phyloP scores from a whole-genome alignment of 495 filamentous ascomycete genomes.

The Penicillium dipodomyicola region DNA sequence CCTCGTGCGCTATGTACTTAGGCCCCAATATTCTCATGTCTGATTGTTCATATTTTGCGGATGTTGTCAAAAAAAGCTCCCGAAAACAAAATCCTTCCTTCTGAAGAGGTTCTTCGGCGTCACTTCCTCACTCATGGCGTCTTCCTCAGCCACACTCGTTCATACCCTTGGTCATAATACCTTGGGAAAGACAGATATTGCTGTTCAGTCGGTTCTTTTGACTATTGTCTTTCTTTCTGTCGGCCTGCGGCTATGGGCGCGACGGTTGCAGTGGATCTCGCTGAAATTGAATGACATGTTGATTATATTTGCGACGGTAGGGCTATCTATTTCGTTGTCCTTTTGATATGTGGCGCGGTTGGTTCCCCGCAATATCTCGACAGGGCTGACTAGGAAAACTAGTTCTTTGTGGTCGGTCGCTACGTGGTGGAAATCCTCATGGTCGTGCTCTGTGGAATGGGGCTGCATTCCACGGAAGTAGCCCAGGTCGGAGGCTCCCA shows the following conservation, averaged over 20 bases:
- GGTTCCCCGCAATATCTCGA: not conserved
- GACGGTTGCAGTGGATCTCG: conserved; percentile 13
- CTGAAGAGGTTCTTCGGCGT: conserved; percentile 1
- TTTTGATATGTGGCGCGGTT: not conserved
- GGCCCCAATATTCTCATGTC: not conserved
- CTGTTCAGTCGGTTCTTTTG: conserved; percentile 24
- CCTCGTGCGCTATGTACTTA: not conserved
- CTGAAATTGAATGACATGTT: conserved; percentile 24
- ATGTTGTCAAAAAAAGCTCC: not conserved
- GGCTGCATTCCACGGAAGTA: conserved; percentile 20
- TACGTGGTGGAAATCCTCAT: conserved; percentile 25
- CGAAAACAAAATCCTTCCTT: not conserved
- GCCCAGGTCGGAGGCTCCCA: conserved; percentile 13
- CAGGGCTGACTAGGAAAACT: not conserved
- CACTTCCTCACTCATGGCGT: conserved; percentile 16
- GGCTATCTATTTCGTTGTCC: not conserved
- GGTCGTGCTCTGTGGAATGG: conserved; percentile 23
- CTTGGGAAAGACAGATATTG: conserved; percentile 27
- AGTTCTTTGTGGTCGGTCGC: conserved; percentile 21
- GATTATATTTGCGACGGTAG: conserved; percentile 20
- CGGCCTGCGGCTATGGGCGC: conserved; percentile 24
- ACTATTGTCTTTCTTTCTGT: conserved; percentile 13
- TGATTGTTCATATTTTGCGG: conserved; percentile 1
- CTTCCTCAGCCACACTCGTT: conserved; percentile 13
- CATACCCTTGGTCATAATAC: conserved; percentile 26